Percentiles rank a stretch among this genome's conserved stretches.
These are phyloP conservation scores for Picea sitchensis DNA, from an alignment of 75 land plant species.

Conservation along the genomic window DNA sequence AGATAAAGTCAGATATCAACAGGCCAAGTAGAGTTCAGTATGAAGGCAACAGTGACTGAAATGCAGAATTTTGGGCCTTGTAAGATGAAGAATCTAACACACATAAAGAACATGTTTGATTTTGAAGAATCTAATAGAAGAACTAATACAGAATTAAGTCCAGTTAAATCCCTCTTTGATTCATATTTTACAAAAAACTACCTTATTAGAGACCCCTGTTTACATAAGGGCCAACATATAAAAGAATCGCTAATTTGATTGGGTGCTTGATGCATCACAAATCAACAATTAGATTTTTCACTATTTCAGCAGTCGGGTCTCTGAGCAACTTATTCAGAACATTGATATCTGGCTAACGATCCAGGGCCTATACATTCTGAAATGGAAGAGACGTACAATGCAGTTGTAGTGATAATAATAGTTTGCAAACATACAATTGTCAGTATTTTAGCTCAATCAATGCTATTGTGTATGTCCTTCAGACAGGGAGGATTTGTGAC, in stretches of 20 bases:
- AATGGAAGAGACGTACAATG: too few relatives aligned
- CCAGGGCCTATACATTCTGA: too few relatives aligned
- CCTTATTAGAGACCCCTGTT: background rate
- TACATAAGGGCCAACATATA: background rate
- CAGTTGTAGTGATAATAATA: too few relatives aligned
- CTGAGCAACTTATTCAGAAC: background rate
- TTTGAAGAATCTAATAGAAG: too few relatives aligned
- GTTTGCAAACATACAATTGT: background rate
- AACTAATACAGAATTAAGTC: too few relatives aligned
- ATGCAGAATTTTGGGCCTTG: too few relatives aligned
- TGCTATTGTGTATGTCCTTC: background rate
- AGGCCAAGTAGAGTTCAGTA: background rate
- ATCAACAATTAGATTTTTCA: background rate
- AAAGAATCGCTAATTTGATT: background rate
- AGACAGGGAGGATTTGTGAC: background rate
- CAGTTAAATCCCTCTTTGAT: background rate
- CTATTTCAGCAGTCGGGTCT: background rate
- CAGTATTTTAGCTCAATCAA: too few relatives aligned
- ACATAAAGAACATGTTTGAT: too few relatives aligned
- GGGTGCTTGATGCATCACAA: background rate
- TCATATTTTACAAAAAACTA: background rate
- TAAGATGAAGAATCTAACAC: too few relatives aligned
- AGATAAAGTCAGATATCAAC: background rate
- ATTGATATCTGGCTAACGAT: background rate
- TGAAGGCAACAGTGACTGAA: background rate